phyloP scores from a whole-genome alignment of 495 filamentous ascomycete species.

The Podospora pseudocomata region DNA sequence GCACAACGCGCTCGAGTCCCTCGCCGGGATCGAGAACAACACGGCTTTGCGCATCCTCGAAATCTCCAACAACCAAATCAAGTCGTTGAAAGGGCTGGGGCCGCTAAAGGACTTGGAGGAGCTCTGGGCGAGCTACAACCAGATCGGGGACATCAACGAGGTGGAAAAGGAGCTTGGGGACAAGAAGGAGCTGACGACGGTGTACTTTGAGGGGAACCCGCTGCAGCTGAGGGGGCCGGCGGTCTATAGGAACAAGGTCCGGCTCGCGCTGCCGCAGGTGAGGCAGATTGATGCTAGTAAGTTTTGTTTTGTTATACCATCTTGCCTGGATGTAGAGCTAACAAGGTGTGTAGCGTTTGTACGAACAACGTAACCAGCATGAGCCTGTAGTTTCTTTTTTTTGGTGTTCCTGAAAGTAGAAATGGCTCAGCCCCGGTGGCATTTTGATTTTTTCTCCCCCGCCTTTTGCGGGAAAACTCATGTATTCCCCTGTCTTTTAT shows the following conservation, averaged over 20 bases:
- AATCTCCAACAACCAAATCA: constrained; percentile 84
- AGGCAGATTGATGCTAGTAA: constrained; percentile 95
- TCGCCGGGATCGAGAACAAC: constrained; percentile 71
- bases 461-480: not conserved
- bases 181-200: constrained; percentile 77
- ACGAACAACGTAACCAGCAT: constrained; percentile 13
- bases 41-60: constrained; percentile 73
- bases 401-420: constrained; percentile 8
- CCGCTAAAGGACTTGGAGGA: constrained; percentile 74
- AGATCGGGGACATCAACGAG: constrained; percentile 73
- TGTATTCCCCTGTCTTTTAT: not conserved
- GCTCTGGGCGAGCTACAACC: constrained; percentile 91
- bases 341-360: constrained; percentile 44
- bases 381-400: not conserved
- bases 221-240: constrained; percentile 70
- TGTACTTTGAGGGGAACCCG: constrained; percentile 97
- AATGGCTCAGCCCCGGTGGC: not conserved
- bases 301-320: constrained; percentile 36
- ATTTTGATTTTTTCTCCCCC: not conserved
- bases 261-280: constrained; percentile 79
- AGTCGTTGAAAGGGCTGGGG: constrained; percentile 66
- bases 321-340: constrained; percentile 19
- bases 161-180: constrained; percentile 74
- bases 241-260: constrained; percentile 89
- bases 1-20: constrained; percentile 83